Evolutionary conservation across 2,329 filamentous ascomycete genomes (phyloP).

Genomic region (Pyrenochaeta sp.): DNA sequence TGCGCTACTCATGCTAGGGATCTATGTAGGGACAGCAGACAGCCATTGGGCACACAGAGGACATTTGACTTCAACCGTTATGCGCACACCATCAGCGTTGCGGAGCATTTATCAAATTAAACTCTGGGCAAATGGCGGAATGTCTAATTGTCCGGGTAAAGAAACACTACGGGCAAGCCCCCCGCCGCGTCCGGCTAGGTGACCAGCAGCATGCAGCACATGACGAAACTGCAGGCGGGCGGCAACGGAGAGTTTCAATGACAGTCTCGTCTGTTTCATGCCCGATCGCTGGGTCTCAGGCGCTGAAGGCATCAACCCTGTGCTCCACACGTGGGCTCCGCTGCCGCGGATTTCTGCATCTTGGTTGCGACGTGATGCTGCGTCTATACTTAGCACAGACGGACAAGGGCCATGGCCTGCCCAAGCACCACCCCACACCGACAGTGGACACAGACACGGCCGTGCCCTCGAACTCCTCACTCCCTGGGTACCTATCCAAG

Average conservation of each 20-base stretch:
- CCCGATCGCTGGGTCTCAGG: constrained; percentile 19
- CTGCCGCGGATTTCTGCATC: constrained; percentile 15
- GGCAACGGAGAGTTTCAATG: constrained; percentile 16
- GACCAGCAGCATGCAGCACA: constrained; percentile 5
- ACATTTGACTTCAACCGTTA: too few species aligned
- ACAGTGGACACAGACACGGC: too few species aligned
- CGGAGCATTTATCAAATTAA: not conserved
- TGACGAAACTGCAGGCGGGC: constrained; percentile 12
- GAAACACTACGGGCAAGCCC: constrained; percentile 3
- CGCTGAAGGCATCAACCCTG: constrained; percentile 18
- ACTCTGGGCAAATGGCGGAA: not conserved
- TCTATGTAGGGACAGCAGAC: too few species aligned
- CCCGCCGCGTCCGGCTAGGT: constrained; percentile 8
- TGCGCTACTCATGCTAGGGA: constrained; percentile 1
- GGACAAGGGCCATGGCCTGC: constrained; percentile 4
- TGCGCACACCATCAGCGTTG: not conserved
- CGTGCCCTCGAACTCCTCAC: constrained; percentile 7
- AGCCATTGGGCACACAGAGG: too few species aligned
- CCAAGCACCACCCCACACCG: constrained; percentile 7
- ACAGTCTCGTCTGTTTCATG: constrained; percentile 16
- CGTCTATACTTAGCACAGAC: constrained; percentile 9
- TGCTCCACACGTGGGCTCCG: constrained; percentile 24
- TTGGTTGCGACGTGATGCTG: constrained; percentile 11
- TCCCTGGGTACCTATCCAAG: too few species aligned
- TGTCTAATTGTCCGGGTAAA: not conserved